Base-by-base conservation (phyloP, 805 yeast genomes). In the Yamadazyma takamatsuzukensis region DNA sequence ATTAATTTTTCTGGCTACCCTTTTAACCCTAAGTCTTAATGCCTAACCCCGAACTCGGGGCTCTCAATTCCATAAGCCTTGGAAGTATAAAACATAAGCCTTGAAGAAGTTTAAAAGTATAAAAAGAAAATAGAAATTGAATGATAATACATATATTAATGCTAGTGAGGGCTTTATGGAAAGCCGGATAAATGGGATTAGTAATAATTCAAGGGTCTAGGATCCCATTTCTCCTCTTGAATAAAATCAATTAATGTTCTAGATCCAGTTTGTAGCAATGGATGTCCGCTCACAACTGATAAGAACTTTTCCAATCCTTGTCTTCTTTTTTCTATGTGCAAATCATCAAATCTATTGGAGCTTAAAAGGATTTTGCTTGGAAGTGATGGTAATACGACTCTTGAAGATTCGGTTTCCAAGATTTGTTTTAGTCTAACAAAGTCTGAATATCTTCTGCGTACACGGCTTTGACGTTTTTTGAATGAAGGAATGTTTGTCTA, bases 401-500 rank as follows among this genome's bases (percentile, higher is more conserved):
- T 67, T 3, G 86, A 72, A 23, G 83, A 68, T 52, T 90, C 97
- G 33, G 74, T 72, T 45, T 83, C 85, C 26, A 90, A 61, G 21
- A 83, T 72, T 36, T 76, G 80, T 40, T 85, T 71, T 51, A 90
- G 85, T 15, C 75, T 70, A 40, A 84, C 97, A 56, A 90, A 90
- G 51, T 93, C 97, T 27, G 88, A 77, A 64, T 87, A 90, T 30
- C 97, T 62, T 47, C 98, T 72, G 40, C 97, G 76, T 5, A 88
- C 95, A 19, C 69, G 60, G 18, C 87, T 76, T 25, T 57, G 56
- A 32, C 78, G 66, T 40, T 75, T 72, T 41, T 74, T 74, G 60
- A 93, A 90, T 2, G 88, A 80, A 1, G 97, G 97, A 35, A 93
- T 77, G 58, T 93, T 90, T 15, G 97, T 90, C 44, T 41, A 15